phyloP scores from a whole-genome alignment of 2,329 filamentous ascomycete species.

The Aphanoascus verrucosus region DNA sequence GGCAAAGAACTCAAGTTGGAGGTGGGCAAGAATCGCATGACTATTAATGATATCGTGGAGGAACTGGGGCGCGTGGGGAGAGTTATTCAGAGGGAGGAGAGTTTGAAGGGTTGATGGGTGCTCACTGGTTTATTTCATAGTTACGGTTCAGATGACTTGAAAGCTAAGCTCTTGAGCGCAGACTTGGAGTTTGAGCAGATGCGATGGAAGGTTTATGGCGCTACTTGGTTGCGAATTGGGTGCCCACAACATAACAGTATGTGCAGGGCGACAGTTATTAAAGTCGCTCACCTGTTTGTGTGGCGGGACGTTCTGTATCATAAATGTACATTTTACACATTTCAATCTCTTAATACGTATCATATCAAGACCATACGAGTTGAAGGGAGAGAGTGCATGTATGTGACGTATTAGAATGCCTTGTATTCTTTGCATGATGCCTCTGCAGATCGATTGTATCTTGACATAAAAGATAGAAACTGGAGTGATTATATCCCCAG shows the following conservation, averaged over 20 bases:
- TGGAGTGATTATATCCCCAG: neutral
- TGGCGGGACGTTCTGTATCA: neutral
- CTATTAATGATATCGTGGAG: slow-evolving; percentile 74
- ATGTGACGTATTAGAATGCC: neutral
- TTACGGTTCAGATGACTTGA: no score
- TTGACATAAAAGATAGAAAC: neutral
- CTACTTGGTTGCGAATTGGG: no score
- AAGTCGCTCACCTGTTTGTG: neutral
- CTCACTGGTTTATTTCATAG: neutral
- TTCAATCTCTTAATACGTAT: neutral
- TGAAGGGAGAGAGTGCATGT: neutral
- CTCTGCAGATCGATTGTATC: neutral
- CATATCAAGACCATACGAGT: neutral
- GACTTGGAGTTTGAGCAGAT: neutral
- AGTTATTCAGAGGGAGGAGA: slow-evolving; percentile 67
- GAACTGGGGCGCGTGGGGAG: slow-evolving; percentile 87
- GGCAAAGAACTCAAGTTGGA: slow-evolving; percentile 82
- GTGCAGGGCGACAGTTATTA: no score
- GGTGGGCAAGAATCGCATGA: slow-evolving; percentile 63
- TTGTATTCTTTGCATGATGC: neutral
- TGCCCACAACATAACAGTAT: no score
- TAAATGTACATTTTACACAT: neutral
- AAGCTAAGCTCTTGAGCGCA: no score
- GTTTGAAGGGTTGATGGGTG: slow-evolving; percentile 46
- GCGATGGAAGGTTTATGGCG: neutral